Evolutionary conservation across 192 early-diverging fungal genomes (phyloP), one percentile per base, ranked within the genome.

Genomic region (Entomortierella beljakovae): DNA sequence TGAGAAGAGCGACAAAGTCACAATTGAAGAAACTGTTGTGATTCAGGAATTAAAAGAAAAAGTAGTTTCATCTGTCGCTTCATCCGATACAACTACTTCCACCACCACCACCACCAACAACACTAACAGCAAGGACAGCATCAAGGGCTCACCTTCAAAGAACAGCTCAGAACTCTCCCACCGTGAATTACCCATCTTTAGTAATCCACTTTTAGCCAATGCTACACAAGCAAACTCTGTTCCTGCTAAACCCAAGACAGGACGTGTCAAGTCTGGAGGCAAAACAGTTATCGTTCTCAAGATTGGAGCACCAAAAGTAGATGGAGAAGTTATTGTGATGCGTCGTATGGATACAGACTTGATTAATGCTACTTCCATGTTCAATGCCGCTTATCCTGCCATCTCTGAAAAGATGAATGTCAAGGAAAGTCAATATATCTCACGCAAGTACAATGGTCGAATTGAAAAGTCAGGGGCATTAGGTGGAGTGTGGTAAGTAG

Each of bases 301-400:
- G 68, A 79, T 79, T 31, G 70, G 54, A 32, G 75, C 75, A 43
- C 75, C 75, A 55, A 79, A 79, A 42, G 75, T 79, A 32, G 75
- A 79, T 56, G 79, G 79, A 43, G 69, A 81, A 26, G 70, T 81
- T 9, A 66, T 68, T 7, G 70, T 81, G 25, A 72, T 72, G 69
- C 69, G 79, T 29, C 48, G 79, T 20, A 33, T 72, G 42, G 79
- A 81, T 37, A 56, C 64, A 29, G 79, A 81, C 61, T 56, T 81
- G n/a, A 70, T 81, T 37, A 81, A 81, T 46, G 79, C 79, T 40
- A 72, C 70, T 0, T 62, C 69, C 10, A 81, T 81, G 79, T 81
- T 68, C 68, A 81, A 72, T 37, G 79, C 79, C 8, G 79, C 79
- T 20, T 81, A 81, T 50, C 79, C 79, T 32, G 70, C 79, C 51